Conservation (phyloP, 129 eudicot species). For the Lactuca saligna region DNA sequence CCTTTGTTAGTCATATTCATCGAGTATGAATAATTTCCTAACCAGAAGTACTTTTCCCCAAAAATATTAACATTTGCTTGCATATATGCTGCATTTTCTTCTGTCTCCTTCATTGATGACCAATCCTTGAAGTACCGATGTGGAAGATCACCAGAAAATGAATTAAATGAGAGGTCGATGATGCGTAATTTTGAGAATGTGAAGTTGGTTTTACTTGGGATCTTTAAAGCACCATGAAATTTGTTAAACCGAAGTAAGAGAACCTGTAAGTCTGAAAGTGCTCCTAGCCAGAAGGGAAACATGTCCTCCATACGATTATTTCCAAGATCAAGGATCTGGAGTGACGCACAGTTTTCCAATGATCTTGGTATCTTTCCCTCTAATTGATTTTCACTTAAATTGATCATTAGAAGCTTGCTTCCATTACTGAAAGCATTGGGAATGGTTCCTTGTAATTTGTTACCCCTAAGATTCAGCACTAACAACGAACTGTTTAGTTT, state of each 20-base stretch:
- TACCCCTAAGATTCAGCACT: constrained; percentile 20
- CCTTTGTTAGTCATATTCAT: constrained; percentile 20
- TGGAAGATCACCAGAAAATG: constrained; percentile 27
- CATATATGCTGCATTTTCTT: neutral
- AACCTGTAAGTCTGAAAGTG: constrained; percentile 21
- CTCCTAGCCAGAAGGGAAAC: constrained; percentile 30
- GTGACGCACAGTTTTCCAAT: constrained; percentile 17
- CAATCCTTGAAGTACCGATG: neutral
- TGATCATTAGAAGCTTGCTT: constrained; percentile 14
- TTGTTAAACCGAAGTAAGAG: constrained; percentile 30
- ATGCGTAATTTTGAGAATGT: constrained; percentile 23
- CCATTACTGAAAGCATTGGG: constrained; percentile 4
- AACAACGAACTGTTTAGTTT: constrained; percentile 6
- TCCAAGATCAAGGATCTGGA: constrained; percentile 28
- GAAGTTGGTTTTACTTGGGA: no score
- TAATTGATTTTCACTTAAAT: constrained; percentile 22
- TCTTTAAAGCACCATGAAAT: constrained; percentile 17
- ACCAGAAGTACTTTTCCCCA: neutral
- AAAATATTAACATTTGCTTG: neutral
- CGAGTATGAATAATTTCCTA: neutral
- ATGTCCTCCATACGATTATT: constrained; percentile 21
- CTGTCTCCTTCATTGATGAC: constrained; percentile 23
- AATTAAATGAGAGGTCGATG: constrained; percentile 33
- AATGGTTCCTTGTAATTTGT: constrained; percentile 32
- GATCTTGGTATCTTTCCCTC: constrained; percentile 30